Conservation (phyloP, 2,329 filamentous ascomycete genomes). For the Nothophaeocryptopus gaeumannii region DNA sequence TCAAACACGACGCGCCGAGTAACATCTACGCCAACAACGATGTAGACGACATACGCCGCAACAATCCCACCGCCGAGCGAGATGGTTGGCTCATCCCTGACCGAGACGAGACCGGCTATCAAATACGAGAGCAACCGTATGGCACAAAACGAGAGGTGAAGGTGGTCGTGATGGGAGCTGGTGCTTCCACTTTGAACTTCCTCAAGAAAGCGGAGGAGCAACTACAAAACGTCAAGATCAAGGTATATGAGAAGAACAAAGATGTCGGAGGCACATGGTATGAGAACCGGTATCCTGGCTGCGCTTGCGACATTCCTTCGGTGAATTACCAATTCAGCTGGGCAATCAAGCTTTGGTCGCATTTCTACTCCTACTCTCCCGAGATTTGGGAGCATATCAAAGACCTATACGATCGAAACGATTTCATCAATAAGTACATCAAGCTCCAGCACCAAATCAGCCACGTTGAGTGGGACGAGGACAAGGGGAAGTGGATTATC, state of each 20-base stretch:
- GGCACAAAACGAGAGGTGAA: conserved; percentile 42
- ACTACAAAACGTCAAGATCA: conserved; percentile 40
- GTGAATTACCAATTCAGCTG: conserved; percentile 53
- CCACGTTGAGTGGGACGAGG: conserved; percentile 45
- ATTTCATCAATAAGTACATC: conserved; percentile 47
- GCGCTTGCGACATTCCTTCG: conserved; percentile 47
- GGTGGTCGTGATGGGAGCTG: conserved; percentile 45
- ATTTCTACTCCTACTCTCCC: conserved; percentile 48
- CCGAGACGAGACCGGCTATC: conserved; percentile 41
- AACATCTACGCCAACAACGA: conserved; percentile 22
- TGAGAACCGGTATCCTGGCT: conserved; percentile 40
- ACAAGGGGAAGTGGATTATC: conserved; percentile 40
- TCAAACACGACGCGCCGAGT: conserved; percentile 25
- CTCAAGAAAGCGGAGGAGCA: conserved; percentile 45
- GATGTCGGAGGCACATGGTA: conserved; percentile 38
- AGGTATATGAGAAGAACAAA: conserved; percentile 39
- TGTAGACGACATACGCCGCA: conserved; percentile 26
- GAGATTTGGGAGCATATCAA: conserved; percentile 53
- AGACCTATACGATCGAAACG: conserved; percentile 43
- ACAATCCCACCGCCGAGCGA: conserved; percentile 28
- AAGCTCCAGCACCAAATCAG: conserved; percentile 47
- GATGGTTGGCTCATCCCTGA: conserved; percentile 37
- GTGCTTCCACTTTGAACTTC: conserved; percentile 43
- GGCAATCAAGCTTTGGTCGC: conserved; percentile 49
- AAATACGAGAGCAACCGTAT: conserved; percentile 44